Base-by-base conservation (phyloP, 192 early-diverging fungal genomes). In the Obelidium mucronatum region DNA sequence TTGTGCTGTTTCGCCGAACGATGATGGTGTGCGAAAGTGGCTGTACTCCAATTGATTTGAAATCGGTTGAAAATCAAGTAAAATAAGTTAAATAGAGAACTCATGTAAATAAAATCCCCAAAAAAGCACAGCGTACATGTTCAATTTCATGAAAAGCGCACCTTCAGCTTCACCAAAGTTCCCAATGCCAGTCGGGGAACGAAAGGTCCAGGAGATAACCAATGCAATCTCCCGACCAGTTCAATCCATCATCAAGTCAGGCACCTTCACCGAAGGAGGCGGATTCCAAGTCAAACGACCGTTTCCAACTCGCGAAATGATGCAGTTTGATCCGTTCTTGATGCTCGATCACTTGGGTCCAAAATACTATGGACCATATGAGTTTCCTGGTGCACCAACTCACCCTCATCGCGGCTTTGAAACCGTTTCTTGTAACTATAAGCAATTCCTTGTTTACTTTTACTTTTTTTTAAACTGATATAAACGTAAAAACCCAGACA, bases 281-380 rank as follows among this genome's bases (percentile, higher is more conserved):
- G 96, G 95, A 26, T 93, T 94, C 33, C 85, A 83, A 36, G 94
- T 98, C 22, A 91, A 92, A 40, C 88, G 96, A 4, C 84, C 86
- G 5, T 90, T 98, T 35, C 92, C 92, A 22, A 89, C 86, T 0
- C 82, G 75, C 53, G 67, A 82, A 8, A 84, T 93, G 33, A 83
- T 90, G 51, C 90, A 92, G 62, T 86, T 94, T 44, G 96, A 97
- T 75, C 96, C 96, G 3, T 96, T 98, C 84, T 83, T 96, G 39
- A 91, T 96, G 90, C 87, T 96, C 37, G 96, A 98, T 35, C 71
- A 73, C 39, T 51, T 73, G 55, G 71, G 55, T 22, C 71, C 71
- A 79, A 83, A 85, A 56, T n/a, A 76, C 67, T 89, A 89, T 40
- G 81, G 61, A 13, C 88, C 88, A 1, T 83, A 85, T 55, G 86